These are phyloP conservation scores for Penicillium manginii DNA, from an alignment of 495 filamentous ascomycete genomes.

Conservation along the genomic window DNA sequence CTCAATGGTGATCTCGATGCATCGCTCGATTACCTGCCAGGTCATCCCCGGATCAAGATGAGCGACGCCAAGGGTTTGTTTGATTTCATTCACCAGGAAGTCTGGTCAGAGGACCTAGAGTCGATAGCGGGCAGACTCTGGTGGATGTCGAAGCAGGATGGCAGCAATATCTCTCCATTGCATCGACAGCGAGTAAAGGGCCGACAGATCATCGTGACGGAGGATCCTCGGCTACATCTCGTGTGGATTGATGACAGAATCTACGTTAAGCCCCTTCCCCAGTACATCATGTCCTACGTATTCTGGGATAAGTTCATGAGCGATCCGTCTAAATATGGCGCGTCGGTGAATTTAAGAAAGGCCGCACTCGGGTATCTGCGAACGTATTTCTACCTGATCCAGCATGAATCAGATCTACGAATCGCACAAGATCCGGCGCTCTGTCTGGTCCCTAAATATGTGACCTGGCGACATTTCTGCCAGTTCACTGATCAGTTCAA, in stretches of 20 bases:
- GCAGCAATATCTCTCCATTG: slow-evolving; percentile 38
- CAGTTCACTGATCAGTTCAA: too few species aligned
- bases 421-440: not conserved
- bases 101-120: slow-evolving; percentile 16
- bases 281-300: too few species aligned
- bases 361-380: slow-evolving; percentile 16
- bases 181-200: slow-evolving; percentile 15
- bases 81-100: slow-evolving; percentile 13
- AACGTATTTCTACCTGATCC: slow-evolving; percentile 15
- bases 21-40: slow-evolving; percentile 11
- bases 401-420: slow-evolving; percentile 14
- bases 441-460: too few species aligned
- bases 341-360: slow-evolving; percentile 3
- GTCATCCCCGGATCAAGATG: slow-evolving; percentile 10
- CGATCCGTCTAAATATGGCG: too few species aligned
- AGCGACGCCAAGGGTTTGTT: not conserved
- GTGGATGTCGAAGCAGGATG: slow-evolving; percentile 34
- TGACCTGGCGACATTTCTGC: too few species aligned
- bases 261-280: too few species aligned
- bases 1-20: slow-evolving; percentile 12
- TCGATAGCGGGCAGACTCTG: slow-evolving; percentile 31
- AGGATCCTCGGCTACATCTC: too few species aligned
- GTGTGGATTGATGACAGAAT: too few species aligned
- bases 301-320: too few species aligned
- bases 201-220: too few species aligned